These are phyloP conservation scores for Dendrobium officinale DNA, from an alignment of 106 monocot genomes.

Conservation along the genomic window DNA sequence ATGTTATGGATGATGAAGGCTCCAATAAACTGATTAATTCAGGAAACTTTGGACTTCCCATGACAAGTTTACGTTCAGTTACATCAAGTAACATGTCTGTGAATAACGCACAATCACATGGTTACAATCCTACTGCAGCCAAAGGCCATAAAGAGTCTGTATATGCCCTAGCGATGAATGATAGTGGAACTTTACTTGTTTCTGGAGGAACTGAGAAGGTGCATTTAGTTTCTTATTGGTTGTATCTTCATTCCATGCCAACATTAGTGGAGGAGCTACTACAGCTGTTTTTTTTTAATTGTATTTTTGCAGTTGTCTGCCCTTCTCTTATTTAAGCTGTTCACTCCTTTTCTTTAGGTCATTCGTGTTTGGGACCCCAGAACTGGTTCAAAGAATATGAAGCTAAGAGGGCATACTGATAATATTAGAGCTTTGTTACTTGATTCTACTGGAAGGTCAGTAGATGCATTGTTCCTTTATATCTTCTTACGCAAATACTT, in stretches of 20 bases:
- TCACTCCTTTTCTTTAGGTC: slow-evolving; percentile 37
- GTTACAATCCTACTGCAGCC: slow-evolving; percentile 70
- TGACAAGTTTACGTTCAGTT: slow-evolving; percentile 52
- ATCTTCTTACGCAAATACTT: background rate
- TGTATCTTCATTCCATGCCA: background rate
- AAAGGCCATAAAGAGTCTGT: slow-evolving; percentile 98
- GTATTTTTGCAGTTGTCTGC: background rate
- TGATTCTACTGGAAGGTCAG: slow-evolving; percentile 92
- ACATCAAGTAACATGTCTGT: slow-evolving; percentile 48
- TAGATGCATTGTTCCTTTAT: background rate
- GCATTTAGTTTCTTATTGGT: background rate
- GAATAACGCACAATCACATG: slow-evolving; percentile 46
- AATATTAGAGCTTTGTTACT: slow-evolving; percentile 90
- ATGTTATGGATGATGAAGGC: slow-evolving; percentile 54
- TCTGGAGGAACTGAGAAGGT: slow-evolving; percentile 99
- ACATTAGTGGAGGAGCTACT: background rate
- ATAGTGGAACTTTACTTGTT: slow-evolving; percentile 76
- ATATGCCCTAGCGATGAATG: slow-evolving; percentile 98
- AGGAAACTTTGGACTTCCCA: slow-evolving; percentile 56
- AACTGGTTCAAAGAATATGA: slow-evolving; percentile 96
- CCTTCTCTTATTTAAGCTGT: background rate
- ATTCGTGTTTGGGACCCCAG: slow-evolving; percentile 98
- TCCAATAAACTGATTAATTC: slow-evolving; percentile 47
- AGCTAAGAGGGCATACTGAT: slow-evolving; percentile 93
- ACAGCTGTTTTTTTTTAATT: background rate